Evolutionary conservation across 2,329 filamentous ascomycete genomes (phyloP).

Genomic region (Diaporthe nobilis): DNA sequence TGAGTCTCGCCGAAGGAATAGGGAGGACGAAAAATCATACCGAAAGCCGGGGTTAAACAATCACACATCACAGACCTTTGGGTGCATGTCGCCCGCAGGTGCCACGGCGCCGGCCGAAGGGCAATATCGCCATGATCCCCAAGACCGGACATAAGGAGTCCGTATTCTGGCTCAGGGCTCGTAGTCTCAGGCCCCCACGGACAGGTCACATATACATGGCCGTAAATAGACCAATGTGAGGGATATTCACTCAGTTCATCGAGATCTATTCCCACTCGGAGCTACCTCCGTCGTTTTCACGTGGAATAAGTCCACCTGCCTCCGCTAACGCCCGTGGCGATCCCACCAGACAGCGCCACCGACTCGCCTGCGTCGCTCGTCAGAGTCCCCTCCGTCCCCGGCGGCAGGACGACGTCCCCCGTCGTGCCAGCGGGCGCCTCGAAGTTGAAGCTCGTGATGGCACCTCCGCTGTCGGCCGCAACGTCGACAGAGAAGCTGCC

Average conservation of each 20-base stretch:
- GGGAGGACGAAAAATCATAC: neutral
- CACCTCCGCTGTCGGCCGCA: conserved; percentile 33
- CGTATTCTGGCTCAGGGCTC: neutral
- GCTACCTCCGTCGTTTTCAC: neutral
- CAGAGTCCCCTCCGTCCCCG: conserved; percentile 34
- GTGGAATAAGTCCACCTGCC: conserved; percentile 37
- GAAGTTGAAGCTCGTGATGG: conserved; percentile 39
- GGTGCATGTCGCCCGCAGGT: conserved; percentile 4
- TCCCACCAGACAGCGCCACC: conserved; percentile 24
- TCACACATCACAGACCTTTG: neutral
- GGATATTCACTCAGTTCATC: neutral
- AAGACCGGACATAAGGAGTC: conserved; percentile 4
- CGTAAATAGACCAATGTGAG: neutral
- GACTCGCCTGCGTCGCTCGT: conserved; percentile 29
- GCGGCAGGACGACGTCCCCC: conserved; percentile 40
- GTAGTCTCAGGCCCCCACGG: conserved; percentile 1
- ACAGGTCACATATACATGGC: neutral
- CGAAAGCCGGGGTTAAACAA: neutral
- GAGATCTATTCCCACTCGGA: conserved; percentile 9
- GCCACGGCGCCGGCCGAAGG: conserved; percentile 23
- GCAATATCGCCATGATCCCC: neutral
- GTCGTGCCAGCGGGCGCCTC: conserved; percentile 37
- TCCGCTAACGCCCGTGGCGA: conserved; percentile 35
- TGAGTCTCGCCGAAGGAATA: neutral
- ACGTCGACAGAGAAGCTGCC: conserved; percentile 37